Evolutionary conservation across 106 monocot species (phyloP), one percentile per base, ranked within the genome.

Genomic region (Acanthochlamys bracteata): DNA sequence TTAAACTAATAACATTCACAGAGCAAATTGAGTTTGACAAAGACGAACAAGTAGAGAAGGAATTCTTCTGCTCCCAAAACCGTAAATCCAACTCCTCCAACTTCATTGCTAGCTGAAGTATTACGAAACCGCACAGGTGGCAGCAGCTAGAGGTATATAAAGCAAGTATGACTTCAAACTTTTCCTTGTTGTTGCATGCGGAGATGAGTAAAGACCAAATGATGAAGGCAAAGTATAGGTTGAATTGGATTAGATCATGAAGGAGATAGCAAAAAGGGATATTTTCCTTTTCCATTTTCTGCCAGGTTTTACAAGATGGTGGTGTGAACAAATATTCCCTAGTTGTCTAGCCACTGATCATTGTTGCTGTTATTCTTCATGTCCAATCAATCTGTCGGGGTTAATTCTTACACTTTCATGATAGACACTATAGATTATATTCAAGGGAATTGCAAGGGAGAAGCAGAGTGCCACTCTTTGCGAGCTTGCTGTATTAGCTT

Each of bases 21-120:
- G 73, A 60, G 41, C 17, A 2, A 2, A 12, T 17, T 14, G 73
- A 19, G 0, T 72, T 58, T 15, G 66, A 24, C 7, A 57, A 26
- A 54, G 67, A 46, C 14, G 22, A 46, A 6, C 61, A 56, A 0
- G 25, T 24, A 14, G 64, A 39, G 0, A 49, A 39, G 24, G 57
- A 22, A 7, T 63, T 13, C 7, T 13, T 19, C 55, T 78, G 59
- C 16, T 75, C 62, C 25, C 46, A 8, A 61, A 64, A 60, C 16
- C 60, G 59, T 26, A 65, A 13, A 16, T 14, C 11, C 24, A 74
- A 27, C 11, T 74, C 58, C 24, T 79, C 68, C 19, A 74, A 15
- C 73, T 60, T 74, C 73, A 75, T 75, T 53, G 65, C 47, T 57
- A 25, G 9, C 19, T 69, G 49, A 49, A 10, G 6, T 13, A 24